Evolutionary conservation across 805 yeast genomes (phyloP).

Genomic region (Candida corydali): DNA sequence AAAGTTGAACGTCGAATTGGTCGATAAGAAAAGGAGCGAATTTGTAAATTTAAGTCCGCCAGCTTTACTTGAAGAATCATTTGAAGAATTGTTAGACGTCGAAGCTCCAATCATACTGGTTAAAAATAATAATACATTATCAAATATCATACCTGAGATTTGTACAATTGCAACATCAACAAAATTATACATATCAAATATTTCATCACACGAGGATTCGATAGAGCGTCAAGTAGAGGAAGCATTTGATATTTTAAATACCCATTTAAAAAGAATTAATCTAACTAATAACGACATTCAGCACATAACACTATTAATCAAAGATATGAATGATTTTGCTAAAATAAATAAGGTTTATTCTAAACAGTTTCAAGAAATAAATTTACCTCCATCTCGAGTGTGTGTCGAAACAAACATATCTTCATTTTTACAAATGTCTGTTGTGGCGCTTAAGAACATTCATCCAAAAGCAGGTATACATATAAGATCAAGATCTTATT

Average conservation of each 20-base stretch:
- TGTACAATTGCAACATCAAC: slow-evolving; percentile 11
- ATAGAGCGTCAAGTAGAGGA: slow-evolving; percentile 41
- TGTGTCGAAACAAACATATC: slow-evolving; percentile 62
- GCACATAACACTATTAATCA: slow-evolving; percentile 55
- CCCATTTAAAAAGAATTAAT: slow-evolving; percentile 23
- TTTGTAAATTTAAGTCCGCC: slow-evolving; percentile 22
- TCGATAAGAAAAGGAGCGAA: slow-evolving; percentile 31
- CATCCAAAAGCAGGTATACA: slow-evolving; percentile 65
- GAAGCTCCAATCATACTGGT: not conserved
- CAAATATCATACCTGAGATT: not conserved
- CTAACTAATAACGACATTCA: slow-evolving; percentile 47
- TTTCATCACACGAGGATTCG: slow-evolving; percentile 17
- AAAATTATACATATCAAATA: slow-evolving; percentile 26
- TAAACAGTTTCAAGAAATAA: slow-evolving; percentile 48
- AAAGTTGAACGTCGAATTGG: slow-evolving; percentile 46
- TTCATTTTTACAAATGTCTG: slow-evolving; percentile 54
- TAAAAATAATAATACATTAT: not conserved
- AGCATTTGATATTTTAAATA: slow-evolving; percentile 43
- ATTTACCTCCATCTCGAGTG: slow-evolving; percentile 81
- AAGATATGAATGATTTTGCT: slow-evolving; percentile 62
- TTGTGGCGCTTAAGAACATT: slow-evolving; percentile 37
- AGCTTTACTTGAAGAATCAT: slow-evolving; percentile 37
- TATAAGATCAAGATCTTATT: slow-evolving; percentile 87
- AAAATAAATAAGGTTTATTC: slow-evolving; percentile 60
- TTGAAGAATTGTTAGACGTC: slow-evolving; percentile 25